These are phyloP conservation scores for Globisporangium camurandrum DNA, from an alignment of 352 stramenopile genomes.

Conservation along the genomic window DNA sequence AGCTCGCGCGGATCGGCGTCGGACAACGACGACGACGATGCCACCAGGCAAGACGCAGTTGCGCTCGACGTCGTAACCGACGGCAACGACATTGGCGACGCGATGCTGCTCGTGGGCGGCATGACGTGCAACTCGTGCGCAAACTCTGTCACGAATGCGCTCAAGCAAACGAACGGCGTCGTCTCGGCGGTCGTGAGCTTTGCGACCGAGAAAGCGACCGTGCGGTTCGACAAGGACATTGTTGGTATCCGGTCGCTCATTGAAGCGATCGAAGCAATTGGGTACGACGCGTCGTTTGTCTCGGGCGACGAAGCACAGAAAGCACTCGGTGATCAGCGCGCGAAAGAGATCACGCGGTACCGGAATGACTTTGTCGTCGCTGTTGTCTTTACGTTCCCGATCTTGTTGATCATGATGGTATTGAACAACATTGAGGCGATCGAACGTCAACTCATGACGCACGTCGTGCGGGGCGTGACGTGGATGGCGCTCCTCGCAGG, in stretches of 20 bases:
- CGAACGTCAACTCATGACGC: slow-evolving; percentile 34
- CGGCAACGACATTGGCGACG: slow-evolving; percentile 46
- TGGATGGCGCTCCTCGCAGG: slow-evolving; percentile 72
- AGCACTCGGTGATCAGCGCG: slow-evolving; percentile 73
- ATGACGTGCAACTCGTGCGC: slow-evolving; percentile 92
- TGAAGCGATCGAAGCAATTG: slow-evolving; percentile 85
- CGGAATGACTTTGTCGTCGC: slow-evolving; percentile 81
- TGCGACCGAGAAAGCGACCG: slow-evolving; percentile 76
- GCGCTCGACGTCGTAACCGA: slow-evolving; percentile 22
- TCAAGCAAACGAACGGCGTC: slow-evolving; percentile 74
- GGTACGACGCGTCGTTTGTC: slow-evolving; percentile 83
- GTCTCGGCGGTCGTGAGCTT: slow-evolving; percentile 76
- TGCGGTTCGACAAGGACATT: slow-evolving; percentile 71
- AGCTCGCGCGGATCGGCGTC: slow-evolving; percentile 6
- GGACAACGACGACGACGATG: slow-evolving; percentile 15
- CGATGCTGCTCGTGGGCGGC: slow-evolving; percentile 62
- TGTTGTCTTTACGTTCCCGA: slow-evolving; percentile 90
- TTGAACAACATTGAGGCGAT: slow-evolving; percentile 68
- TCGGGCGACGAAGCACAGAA: slow-evolving; percentile 63
- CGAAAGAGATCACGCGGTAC: slow-evolving; percentile 75
- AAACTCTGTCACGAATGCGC: slow-evolving; percentile 84
- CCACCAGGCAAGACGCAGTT: no score
- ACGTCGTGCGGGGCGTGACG: slow-evolving; percentile 51
- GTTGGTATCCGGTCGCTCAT: slow-evolving; percentile 78
- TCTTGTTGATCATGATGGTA: slow-evolving; percentile 91